Evolutionary conservation across 306 rosid genomes (phyloP).

Genomic region (Cucurbita ficifolia): DNA sequence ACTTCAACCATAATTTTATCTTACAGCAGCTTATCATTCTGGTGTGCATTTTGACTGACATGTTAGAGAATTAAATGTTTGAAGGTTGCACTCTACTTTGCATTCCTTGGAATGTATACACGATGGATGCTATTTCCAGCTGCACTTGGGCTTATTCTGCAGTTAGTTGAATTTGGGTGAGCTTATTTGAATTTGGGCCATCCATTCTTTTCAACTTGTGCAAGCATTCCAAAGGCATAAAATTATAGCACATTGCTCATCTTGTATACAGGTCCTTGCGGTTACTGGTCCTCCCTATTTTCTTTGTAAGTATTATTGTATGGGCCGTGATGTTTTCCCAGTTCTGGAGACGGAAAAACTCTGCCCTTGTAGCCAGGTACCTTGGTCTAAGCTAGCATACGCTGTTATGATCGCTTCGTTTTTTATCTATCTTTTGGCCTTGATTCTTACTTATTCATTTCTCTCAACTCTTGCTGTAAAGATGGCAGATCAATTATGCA

Average conservation of each 20-base stretch:
- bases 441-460: neutral
- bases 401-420: neutral
- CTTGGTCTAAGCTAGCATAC: neutral
- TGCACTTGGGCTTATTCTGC: conserved; percentile 58
- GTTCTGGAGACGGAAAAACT: conserved; percentile 92
- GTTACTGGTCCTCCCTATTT: conserved; percentile 58
- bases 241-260: conserved; percentile 3
- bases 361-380: conserved; percentile 85
- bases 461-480: conserved; percentile 14
- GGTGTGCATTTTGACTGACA: conserved; percentile 6
- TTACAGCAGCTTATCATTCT: neutral
- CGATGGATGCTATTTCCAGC: conserved; percentile 83
- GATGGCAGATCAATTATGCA: conserved; percentile 67
- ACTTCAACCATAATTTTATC: conserved; percentile 7
- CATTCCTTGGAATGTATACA: conserved; percentile 96
- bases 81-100: conserved; percentile 87
- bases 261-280: conserved; percentile 46
- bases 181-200: conserved; percentile 11
- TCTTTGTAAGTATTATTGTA: conserved; percentile 52
- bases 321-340: conserved; percentile 93
- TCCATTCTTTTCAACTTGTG: conserved; percentile 7
- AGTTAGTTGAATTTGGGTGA: conserved; percentile 65
- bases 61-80: conserved; percentile 13
- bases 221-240: conserved; percentile 4
- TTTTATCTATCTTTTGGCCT: neutral